phyloP scores from a whole-genome alignment of 345 rosid genomes.

The Dipteronia dyeriana region DNA sequence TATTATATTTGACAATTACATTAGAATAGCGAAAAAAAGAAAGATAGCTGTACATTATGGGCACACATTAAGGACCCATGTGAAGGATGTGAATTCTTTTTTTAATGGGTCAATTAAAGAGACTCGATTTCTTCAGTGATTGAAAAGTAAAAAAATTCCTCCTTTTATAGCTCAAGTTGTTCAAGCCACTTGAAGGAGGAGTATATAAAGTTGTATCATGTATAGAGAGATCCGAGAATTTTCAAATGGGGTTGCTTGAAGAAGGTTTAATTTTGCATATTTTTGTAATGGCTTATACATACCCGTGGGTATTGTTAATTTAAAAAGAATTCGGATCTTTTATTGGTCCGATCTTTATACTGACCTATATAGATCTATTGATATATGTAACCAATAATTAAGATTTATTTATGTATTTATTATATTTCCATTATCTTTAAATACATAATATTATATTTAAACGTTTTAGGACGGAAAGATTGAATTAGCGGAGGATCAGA shows the following conservation, averaged over 20 bases:
- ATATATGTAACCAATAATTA: no score
- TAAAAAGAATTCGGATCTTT: no score
- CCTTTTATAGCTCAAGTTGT: background rate
- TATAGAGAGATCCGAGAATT: background rate
- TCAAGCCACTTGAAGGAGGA: background rate
- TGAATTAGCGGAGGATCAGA: no score
- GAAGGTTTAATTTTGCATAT: constrained; percentile 7
- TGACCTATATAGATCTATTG: no score
- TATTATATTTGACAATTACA: background rate
- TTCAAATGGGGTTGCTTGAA: background rate
- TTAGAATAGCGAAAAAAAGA: background rate
- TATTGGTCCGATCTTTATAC: no score
- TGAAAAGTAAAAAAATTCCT: background rate
- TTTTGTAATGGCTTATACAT: no score
- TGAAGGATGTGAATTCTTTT: background rate
- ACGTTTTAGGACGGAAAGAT: no score
- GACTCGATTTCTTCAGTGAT: background rate
- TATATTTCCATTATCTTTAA: no score
- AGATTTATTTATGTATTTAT: no score
- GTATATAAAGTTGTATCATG: background rate
- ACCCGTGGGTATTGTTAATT: no score
- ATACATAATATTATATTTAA: no score
- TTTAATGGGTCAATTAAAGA: background rate
- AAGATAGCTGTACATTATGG: constrained; percentile 1
- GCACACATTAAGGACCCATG: background rate